A percentile compares a stretch with the other conserved stretches of the same genome.
Conservation (phyloP, 2,329 filamentous ascomycete genomes). For the Microdochium paspali region DNA sequence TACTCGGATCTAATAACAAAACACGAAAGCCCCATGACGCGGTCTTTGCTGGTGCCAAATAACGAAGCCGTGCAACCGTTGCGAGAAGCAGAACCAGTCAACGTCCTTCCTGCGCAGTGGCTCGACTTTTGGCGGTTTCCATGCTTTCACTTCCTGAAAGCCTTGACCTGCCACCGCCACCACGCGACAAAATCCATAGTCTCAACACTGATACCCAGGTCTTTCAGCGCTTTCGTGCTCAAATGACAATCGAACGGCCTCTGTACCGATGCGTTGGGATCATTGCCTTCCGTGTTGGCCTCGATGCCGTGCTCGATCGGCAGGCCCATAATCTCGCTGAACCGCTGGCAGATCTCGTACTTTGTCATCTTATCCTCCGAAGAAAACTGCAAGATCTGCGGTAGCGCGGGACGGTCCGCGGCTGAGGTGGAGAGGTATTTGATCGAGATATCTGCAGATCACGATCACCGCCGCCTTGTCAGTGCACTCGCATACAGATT, state of each 20-base stretch:
- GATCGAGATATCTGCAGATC: conserved; percentile 51
- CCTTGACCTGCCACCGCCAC: conserved; percentile 62
- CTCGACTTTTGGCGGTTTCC: conserved; percentile 4
- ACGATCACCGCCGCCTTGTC: conserved; percentile 4
- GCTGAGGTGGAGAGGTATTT: conserved; percentile 47
- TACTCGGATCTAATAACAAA: too few species aligned
- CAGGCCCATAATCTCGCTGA: conserved; percentile 72
- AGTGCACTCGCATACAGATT: too few species aligned
- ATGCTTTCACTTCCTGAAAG: conserved; percentile 41
- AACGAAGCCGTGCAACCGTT: too few species aligned
- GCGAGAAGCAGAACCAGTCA: too few species aligned
- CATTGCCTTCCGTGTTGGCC: conserved; percentile 61
- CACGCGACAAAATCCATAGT: conserved; percentile 70
- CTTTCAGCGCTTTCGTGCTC: conserved; percentile 63
- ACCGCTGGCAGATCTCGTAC: conserved; percentile 73
- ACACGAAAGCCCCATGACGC: too few species aligned
- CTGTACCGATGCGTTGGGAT: conserved; percentile 61
- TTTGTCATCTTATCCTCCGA: conserved; percentile 83
- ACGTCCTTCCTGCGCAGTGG: conserved; percentile 1
- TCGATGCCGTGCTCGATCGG: conserved; percentile 59
- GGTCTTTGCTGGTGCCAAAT: too few species aligned
- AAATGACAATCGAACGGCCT: conserved; percentile 84
- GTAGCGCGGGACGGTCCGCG: conserved; percentile 42
- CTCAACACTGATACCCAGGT: conserved; percentile 64
- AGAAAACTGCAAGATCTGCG: conserved; percentile 71